Evolutionary conservation across 139 green algal species (phyloP).

Genomic region (Coelastrella sp.): DNA sequence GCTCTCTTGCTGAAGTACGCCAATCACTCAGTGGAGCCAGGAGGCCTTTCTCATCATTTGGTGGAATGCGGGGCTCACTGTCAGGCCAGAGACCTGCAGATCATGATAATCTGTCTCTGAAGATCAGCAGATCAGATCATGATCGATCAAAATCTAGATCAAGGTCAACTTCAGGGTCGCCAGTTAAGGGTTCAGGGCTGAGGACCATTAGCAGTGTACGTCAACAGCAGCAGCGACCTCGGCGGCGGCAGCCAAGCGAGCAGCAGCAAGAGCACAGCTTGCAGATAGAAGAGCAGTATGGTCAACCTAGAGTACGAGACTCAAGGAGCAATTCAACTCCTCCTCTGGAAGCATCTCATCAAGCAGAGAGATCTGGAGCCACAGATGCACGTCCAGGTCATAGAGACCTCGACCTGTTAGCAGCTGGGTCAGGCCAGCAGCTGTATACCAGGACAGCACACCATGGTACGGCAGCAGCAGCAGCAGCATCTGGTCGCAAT

Average conservation of each 20-base stretch:
- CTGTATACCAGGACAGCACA: background rate
- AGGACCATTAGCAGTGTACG: background rate
- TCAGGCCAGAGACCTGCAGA: background rate
- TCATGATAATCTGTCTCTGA: background rate
- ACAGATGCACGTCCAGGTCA: too few species aligned
- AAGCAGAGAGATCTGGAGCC: too few species aligned
- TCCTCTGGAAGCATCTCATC: background rate
- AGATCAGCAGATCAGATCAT: background rate
- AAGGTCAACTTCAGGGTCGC: background rate
- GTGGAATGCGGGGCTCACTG: constrained; percentile 11
- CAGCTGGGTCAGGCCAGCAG: background rate
- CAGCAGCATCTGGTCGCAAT: constrained; percentile 1
- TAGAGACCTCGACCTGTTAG: too few species aligned
- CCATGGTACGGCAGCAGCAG: background rate
- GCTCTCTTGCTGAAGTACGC: background rate
- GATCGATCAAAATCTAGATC: background rate
- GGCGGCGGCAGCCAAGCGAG: background rate
- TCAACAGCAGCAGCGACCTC: constrained; percentile 3
- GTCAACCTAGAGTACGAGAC: too few species aligned
- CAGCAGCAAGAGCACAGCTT: constrained; percentile 4
- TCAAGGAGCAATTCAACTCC: background rate
- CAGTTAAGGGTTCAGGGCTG: background rate
- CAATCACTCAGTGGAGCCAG: background rate
- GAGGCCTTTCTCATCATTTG: background rate
- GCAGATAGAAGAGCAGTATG: background rate